phyloP scores from a whole-genome alignment of 2,329 filamentous ascomycete genomes.

The Fusarium succisae region DNA sequence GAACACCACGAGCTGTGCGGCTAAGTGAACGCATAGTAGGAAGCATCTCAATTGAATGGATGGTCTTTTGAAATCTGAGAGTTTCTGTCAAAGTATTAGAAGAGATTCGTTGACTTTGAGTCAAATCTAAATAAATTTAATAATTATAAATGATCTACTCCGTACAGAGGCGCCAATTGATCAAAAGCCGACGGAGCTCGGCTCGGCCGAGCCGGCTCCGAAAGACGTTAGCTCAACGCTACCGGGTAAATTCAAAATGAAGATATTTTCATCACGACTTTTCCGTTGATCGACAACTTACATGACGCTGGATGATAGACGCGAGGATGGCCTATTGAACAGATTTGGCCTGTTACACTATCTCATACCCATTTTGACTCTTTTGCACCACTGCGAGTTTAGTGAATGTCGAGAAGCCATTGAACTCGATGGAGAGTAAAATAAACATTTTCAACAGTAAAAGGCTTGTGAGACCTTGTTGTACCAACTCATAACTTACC shows the following conservation, averaged over 20 bases:
- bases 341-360: too few species aligned
- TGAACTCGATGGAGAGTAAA: too few species aligned
- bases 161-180: too few species aligned
- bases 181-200: background rate
- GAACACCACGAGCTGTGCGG: background rate
- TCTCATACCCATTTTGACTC: too few species aligned
- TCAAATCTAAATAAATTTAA: background rate
- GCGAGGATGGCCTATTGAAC: fast-evolving
- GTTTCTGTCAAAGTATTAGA: fast-evolving
- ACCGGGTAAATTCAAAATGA: background rate
- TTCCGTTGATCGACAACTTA: too few species aligned
- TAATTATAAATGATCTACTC: background rate
- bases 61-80: fast-evolving
- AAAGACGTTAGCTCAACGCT: background rate
- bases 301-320: fast-evolving
- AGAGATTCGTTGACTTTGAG: background rate
- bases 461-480: too few species aligned
- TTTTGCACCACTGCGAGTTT: too few species aligned
- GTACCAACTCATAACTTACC: fast-evolving
- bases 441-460: too few species aligned
- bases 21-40: background rate
- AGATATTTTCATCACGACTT: fast-evolving
- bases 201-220: background rate
- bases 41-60: background rate
- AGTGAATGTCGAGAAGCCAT: background rate